phyloP scores from a whole-genome alignment of 1,284 basidiomycete genomes.

The Austroboletus niveus region DNA sequence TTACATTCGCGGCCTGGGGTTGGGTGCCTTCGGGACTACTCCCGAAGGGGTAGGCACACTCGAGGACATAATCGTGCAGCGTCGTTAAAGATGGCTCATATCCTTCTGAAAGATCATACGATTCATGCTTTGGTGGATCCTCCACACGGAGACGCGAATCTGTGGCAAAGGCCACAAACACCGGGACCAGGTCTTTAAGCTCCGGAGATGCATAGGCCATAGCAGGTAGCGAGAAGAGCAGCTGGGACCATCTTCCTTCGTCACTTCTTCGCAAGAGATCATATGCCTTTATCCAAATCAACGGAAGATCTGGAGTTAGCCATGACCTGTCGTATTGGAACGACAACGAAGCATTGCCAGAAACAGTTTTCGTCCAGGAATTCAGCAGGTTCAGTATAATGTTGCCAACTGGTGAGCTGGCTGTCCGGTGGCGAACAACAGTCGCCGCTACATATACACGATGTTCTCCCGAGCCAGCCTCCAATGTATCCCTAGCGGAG shows the following conservation, averaged over 20 bases:
- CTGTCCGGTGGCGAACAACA: slow-evolving; percentile 1
- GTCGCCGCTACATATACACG: slow-evolving; percentile 11
- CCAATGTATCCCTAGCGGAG: slow-evolving; percentile 3
- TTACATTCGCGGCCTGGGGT: background rate
- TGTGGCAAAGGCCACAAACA: slow-evolving; percentile 31
- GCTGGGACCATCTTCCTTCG: slow-evolving; percentile 14
- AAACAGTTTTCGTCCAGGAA: background rate
- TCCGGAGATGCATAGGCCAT: slow-evolving; percentile 26
- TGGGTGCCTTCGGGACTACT: slow-evolving; percentile 9
- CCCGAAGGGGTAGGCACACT: slow-evolving; percentile 8
- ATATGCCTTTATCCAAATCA: slow-evolving; percentile 33
- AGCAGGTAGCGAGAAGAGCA: slow-evolving; percentile 33
- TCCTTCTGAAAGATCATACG: slow-evolving; percentile 13
- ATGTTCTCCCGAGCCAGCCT: slow-evolving; percentile 1
- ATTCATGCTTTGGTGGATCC: slow-evolving; percentile 8
- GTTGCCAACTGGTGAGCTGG: background rate
- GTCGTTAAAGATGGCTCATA: slow-evolving; percentile 2
- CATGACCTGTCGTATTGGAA: slow-evolving; percentile 20
- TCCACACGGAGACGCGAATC: slow-evolving; percentile 3
- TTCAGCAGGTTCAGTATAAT: slow-evolving; percentile 1
- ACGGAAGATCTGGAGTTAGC: slow-evolving; percentile 13
- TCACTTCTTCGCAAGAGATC: slow-evolving; percentile 22
- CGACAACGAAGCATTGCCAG: slow-evolving; percentile 17
- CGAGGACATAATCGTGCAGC: slow-evolving; percentile 1
- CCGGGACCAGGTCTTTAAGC: slow-evolving; percentile 18